Percentiles rank a stretch among this genome's conserved stretches.
Evolutionary conservation across 345 rosid genomes (phyloP).

Genomic region (Psidium friedrichsthalianum): DNA sequence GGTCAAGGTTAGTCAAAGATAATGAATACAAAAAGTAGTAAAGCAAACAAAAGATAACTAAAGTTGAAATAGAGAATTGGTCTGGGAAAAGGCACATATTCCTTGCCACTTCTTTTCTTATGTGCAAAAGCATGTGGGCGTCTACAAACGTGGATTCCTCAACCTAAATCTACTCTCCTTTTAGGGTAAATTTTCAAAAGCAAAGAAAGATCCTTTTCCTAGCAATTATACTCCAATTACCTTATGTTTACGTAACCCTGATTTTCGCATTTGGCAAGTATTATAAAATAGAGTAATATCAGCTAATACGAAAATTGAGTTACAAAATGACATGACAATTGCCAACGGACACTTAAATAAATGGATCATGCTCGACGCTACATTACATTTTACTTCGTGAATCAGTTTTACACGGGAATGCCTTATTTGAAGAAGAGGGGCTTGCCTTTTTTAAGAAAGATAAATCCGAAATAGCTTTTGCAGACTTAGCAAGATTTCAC

Average conservation of each 20-base stretch:
- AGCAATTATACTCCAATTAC: neutral
- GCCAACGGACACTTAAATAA: neutral
- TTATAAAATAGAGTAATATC: neutral
- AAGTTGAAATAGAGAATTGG: neutral
- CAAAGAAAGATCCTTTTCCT: neutral
- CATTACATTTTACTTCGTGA: neutral
- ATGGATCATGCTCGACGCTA: neutral
- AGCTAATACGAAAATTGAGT: neutral
- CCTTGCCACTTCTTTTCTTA: slow-evolving; percentile 18
- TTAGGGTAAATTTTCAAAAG: neutral
- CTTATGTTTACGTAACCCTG: neutral
- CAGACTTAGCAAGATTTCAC: neutral
- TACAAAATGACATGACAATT: neutral
- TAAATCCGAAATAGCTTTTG: neutral
- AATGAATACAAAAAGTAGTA: neutral
- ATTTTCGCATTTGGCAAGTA: neutral
- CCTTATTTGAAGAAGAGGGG: neutral
- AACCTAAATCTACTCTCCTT: neutral
- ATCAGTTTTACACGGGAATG: neutral
- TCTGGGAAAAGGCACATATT: slow-evolving; percentile 21
- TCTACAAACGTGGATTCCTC: slow-evolving; percentile 25
- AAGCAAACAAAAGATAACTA: neutral
- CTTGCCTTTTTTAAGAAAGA: neutral
- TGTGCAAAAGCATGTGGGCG: slow-evolving; percentile 38
- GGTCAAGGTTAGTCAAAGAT: neutral